Evolutionary conservation across 768 basidiomycete species (phyloP).

Genomic region (Baorangia bicolor): DNA sequence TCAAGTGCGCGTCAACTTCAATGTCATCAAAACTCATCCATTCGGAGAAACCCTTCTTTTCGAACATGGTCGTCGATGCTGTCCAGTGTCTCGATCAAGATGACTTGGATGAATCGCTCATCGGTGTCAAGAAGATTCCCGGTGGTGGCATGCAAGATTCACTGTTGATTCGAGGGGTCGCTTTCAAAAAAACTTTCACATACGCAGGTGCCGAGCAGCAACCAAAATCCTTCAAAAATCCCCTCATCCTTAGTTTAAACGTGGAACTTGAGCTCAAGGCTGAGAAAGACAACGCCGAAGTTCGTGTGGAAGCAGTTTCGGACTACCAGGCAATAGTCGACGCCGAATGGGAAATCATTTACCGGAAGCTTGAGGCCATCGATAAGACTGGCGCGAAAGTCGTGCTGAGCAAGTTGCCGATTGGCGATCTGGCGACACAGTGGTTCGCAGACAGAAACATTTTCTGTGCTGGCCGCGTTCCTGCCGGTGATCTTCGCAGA

Average conservation of each 20-base stretch:
- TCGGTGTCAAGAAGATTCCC: slow-evolving; percentile 96
- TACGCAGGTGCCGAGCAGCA: slow-evolving; percentile 99
- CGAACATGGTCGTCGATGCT: slow-evolving; percentile 97
- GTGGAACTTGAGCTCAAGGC: slow-evolving; percentile 99
- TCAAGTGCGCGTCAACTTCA: slow-evolving; percentile 98
- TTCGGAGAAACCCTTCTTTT: slow-evolving; percentile 98
- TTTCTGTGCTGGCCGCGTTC: slow-evolving; percentile 97
- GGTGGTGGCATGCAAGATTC: slow-evolving; percentile 99
- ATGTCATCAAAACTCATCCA: slow-evolving; percentile 99
- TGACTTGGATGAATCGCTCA: slow-evolving; percentile 92
- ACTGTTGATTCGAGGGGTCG: slow-evolving; percentile 82
- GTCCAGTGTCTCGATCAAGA: slow-evolving; percentile 90
- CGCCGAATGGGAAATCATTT: slow-evolving; percentile 99
- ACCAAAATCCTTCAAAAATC: slow-evolving; percentile 87
- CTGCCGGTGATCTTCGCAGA: slow-evolving; percentile 83
- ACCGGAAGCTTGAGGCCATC: slow-evolving; percentile 93
- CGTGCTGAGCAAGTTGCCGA: slow-evolving; percentile 95
- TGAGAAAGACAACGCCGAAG: slow-evolving; percentile 99
- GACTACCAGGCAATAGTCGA: slow-evolving; percentile 99
- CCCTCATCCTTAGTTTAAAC: slow-evolving; percentile 91
- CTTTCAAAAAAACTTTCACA: slow-evolving; percentile 99
- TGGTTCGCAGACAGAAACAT: slow-evolving; percentile 99
- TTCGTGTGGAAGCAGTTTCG: slow-evolving; percentile 92
- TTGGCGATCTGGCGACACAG: slow-evolving; percentile 97
- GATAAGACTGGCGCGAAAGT: slow-evolving; percentile 96